phyloP scores from a whole-genome alignment of 2,329 filamentous ascomycete genomes.

The Trichoderma sp. region DNA sequence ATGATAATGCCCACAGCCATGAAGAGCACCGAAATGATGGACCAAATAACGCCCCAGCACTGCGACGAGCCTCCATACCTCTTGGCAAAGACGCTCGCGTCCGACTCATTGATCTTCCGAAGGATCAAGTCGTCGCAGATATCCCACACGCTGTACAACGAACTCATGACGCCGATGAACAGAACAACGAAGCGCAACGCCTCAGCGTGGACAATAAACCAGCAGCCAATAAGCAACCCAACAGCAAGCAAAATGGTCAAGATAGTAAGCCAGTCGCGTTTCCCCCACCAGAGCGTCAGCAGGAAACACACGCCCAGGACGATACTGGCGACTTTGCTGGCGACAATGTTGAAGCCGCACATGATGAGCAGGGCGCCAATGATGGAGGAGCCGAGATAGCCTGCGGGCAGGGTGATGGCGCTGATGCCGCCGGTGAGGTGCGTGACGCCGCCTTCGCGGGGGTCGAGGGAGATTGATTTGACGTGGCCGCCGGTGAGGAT shows the following conservation, averaged over 20 bases:
- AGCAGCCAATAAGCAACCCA: conserved; percentile 67
- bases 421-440: conserved; percentile 70
- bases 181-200: conserved; percentile 70
- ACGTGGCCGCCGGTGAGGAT: conserved; percentile 70
- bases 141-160: conserved; percentile 78
- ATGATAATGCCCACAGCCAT: conserved; percentile 73
- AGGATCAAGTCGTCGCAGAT: conserved; percentile 81
- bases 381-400: conserved; percentile 72
- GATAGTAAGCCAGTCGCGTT: conserved; percentile 74
- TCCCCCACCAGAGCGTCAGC: conserved; percentile 78
- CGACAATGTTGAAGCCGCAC: conserved; percentile 77
- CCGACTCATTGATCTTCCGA: conserved; percentile 74
- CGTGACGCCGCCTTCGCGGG: conserved; percentile 75
- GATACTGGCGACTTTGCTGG: conserved; percentile 74
- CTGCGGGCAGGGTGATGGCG: conserved; percentile 70
- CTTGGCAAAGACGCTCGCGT: conserved; percentile 75
- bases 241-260: conserved; percentile 66
- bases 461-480: conserved; percentile 70
- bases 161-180: conserved; percentile 80
- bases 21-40: conserved; percentile 65
- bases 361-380: conserved; percentile 77
- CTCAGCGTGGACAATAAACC: conserved; percentile 77
- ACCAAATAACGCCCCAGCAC: conserved; percentile 80
- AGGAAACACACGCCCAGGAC: conserved; percentile 71
- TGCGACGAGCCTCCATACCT: conserved; percentile 75